A percentile compares a stretch with the other conserved stretches of the same genome.
These are phyloP conservation scores for Phytophthora pinifolia DNA, from an alignment of 352 stramenopile genomes.

Conservation along the genomic window DNA sequence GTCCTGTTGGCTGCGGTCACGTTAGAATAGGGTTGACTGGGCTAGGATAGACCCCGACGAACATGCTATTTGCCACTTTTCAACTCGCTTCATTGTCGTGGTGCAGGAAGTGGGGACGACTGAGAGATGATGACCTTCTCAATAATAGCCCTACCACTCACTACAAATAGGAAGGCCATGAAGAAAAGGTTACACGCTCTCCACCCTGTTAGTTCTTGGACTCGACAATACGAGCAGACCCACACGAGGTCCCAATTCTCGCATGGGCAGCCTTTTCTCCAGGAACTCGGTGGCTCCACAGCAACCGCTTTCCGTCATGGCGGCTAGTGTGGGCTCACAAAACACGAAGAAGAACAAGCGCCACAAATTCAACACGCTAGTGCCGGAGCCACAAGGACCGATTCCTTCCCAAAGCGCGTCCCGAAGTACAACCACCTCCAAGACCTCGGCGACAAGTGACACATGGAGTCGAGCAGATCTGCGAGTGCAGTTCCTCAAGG, in stretches of 20 bases:
- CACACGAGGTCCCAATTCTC: not conserved
- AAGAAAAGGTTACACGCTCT: too few species aligned
- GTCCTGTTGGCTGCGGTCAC: not conserved
- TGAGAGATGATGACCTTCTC: too few species aligned
- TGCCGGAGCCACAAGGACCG: conserved; percentile 33
- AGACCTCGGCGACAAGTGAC: conserved; percentile 4
- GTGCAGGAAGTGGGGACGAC: too few species aligned
- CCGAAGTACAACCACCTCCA: not conserved
- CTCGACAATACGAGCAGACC: not conserved
- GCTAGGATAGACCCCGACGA: too few species aligned
- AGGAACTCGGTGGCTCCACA: conserved; percentile 49
- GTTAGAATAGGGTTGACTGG: conserved; percentile 5
- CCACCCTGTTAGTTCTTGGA: too few species aligned
- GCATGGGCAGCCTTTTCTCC: conserved; percentile 49
- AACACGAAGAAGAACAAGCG: conserved; percentile 30
- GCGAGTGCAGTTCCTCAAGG: conserved; percentile 62
- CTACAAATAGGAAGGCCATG: conserved; percentile 4
- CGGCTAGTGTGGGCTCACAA: conserved; percentile 14
- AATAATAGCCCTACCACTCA: too few species aligned
- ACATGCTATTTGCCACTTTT: too few species aligned
- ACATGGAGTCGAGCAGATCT: conserved; percentile 44
- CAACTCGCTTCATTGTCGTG: too few species aligned
- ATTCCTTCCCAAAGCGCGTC: conserved; percentile 2
- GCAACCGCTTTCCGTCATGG: conserved; percentile 31
- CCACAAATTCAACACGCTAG: conserved; percentile 40